Percentiles rank a stretch among this genome's conserved stretches.
phyloP scores from a whole-genome alignment of 2,329 filamentous ascomycete species.

The Cercospora sesami region DNA sequence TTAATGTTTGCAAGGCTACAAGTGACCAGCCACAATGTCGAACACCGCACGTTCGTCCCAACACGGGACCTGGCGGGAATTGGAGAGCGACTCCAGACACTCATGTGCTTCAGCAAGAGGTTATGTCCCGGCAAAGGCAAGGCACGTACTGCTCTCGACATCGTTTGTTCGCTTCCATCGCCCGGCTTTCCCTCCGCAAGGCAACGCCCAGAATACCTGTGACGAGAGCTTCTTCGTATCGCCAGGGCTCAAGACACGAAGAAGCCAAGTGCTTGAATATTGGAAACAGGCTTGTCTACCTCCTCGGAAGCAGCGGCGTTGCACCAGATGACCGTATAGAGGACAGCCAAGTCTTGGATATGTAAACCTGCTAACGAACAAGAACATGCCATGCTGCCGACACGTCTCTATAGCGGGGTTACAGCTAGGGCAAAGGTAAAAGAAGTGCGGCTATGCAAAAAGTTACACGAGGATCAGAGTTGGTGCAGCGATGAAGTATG shows the following conservation, averaged over 20 bases:
- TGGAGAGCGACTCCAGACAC: neutral
- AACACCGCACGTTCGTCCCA: neutral
- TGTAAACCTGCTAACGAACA: neutral
- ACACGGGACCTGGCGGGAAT: neutral
- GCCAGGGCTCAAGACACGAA: neutral
- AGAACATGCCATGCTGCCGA: neutral
- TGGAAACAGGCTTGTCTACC: neutral
- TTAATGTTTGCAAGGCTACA: neutral
- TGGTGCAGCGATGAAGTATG: neutral
- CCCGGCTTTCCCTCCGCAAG: neutral
- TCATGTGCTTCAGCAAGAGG: neutral
- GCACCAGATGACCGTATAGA: neutral
- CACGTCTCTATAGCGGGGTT: neutral
- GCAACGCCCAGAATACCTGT: neutral
- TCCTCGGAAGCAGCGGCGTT: neutral
- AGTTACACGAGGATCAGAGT: neutral
- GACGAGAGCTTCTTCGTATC: neutral
- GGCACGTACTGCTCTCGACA: neutral
- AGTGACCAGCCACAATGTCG: neutral
- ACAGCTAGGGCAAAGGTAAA: neutral
- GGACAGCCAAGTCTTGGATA: neutral
- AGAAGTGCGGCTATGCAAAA: neutral
- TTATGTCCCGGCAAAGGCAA: neutral
- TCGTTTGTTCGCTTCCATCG: neutral
- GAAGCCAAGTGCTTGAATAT: neutral